Percentiles rank a stretch among this genome's conserved stretches.
phyloP scores from a whole-genome alignment of 176 grass and related monocot species.

The Secale cereale region DNA sequence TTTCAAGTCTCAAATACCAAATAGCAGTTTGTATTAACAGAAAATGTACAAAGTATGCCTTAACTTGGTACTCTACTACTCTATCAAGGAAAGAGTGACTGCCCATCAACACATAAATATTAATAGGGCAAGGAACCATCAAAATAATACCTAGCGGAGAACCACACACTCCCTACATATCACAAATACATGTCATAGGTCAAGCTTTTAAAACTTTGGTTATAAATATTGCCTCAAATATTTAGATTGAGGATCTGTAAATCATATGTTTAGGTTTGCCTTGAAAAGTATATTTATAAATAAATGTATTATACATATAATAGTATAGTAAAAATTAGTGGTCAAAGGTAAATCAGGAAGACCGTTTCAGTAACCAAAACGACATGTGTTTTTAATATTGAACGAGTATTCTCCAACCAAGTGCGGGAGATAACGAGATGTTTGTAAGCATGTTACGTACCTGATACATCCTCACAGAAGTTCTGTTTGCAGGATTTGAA shows the following conservation, averaged over 20 bases:
- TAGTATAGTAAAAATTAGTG: not conserved
- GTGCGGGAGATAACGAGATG: not conserved
- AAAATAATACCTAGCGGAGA: not conserved
- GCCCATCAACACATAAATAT: not conserved
- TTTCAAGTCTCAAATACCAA: conserved; percentile 1
- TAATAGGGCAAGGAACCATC: not conserved
- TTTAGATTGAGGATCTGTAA: not conserved
- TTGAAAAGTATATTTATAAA: not conserved
- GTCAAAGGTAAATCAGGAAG: not conserved
- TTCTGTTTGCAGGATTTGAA: conserved; percentile 51
- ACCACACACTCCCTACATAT: not conserved
- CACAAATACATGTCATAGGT: not conserved
- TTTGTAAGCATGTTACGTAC: conserved; percentile 30
- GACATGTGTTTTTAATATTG: not conserved
- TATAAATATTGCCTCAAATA: not conserved
- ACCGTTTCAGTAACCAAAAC: not conserved
- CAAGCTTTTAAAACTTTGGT: not conserved
- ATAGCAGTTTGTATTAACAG: not conserved
- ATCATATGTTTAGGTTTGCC: not conserved
- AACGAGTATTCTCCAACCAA: not conserved
- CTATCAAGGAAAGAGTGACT: not conserved
- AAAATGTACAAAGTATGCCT: not conserved
- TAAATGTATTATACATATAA: too few species aligned
- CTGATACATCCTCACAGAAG: conserved; percentile 84
- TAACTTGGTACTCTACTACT: not conserved